Evolutionary conservation across 805 yeast genomes (phyloP), one percentile per base, ranked within the genome.

Genomic region (Candida anglica): DNA sequence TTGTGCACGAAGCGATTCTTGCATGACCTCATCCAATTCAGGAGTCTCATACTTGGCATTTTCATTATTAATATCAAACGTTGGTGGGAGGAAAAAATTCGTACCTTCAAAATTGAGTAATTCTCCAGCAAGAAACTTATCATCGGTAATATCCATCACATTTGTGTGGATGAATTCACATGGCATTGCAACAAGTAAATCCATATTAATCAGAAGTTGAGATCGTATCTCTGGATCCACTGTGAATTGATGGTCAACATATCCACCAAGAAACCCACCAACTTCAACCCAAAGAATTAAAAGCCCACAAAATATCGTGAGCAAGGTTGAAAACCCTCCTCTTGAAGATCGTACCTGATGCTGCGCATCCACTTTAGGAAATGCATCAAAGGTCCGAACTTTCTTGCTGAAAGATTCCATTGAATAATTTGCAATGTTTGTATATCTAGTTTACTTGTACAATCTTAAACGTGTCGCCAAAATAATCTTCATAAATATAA

Each of bases 201-300:
- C 97, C 37, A 93, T 30, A 52, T 93, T 89, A 30, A 93, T 70
- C 28, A 71, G 72, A 36, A 88, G 71, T 21, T 72, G 72, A 37
- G 73, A 74, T 35, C 71, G 60, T 11, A 86, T 60, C 3, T 65
- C 62, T 22, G 70, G 66, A 48, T 86, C 94, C 4, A 93, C 94
- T 3, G 71, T 64, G 55, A 86, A 93, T 45, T 81, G 85, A 44
- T 81, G 84, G 47, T 81, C 87, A 6, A 83, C 73, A 37, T 71
- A 72, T 2, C 97, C 97, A 35, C 93, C 95, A 37, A 89, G 66
- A 53, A 72, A 86, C 10, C 84, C 81, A 6, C 97, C 95, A 19
- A 88, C 60, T 52, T 89, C 94, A 10, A 86, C 75, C 86, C 94
- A 91, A 5, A 86, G 57, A 23, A 89, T 64, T 49, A 87, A 75